These are phyloP conservation scores for Silene noctiflora DNA, from an alignment of 179 eudicot genomes.

Conservation along the genomic window DNA sequence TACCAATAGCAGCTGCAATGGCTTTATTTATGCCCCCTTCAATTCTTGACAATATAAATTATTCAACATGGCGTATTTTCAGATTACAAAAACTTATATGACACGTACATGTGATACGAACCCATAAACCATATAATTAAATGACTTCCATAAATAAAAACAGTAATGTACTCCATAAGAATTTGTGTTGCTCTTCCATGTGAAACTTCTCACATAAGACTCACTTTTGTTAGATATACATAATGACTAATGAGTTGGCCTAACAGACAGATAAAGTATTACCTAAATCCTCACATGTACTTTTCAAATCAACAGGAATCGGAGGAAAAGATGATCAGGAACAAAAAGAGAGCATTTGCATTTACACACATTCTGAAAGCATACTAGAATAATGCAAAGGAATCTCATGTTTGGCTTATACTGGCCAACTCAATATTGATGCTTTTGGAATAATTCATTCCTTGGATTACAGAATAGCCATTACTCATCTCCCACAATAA, in stretches of 20 bases:
- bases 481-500: background rate
- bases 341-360: background rate
- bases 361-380: background rate
- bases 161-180: too few species aligned
- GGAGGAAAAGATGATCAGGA: background rate
- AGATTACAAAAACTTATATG: background rate
- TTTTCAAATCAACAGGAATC: background rate
- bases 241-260: background rate
- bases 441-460: constrained; percentile 13
- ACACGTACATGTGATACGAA: background rate
- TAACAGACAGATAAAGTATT: background rate
- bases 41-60: background rate
- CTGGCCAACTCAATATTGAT: background rate
- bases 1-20: background rate
- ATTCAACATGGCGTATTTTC: background rate
- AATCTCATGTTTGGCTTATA: constrained; percentile 6
- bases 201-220: background rate
- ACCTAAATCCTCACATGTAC: background rate
- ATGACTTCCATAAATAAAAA: background rate
- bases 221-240: background rate
- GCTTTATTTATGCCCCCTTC: background rate
- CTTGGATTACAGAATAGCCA: constrained; percentile 9
- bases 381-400: background rate
- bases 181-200: background rate
- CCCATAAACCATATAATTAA: background rate